Base-by-base conservation (phyloP, 1,139 yeast genomes). In the Candida glucosophila region DNA sequence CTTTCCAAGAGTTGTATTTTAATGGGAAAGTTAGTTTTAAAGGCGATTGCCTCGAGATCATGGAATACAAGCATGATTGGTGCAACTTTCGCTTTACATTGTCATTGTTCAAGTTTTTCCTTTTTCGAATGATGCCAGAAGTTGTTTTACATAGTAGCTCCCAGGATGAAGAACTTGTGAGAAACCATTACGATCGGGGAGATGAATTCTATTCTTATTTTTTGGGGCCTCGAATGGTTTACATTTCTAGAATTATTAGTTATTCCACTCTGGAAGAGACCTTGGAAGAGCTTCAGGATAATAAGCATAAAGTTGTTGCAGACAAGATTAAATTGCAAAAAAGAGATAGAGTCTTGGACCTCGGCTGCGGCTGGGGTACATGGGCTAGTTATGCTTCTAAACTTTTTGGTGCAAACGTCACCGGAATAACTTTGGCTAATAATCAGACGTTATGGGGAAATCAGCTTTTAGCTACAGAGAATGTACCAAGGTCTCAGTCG, bases 281-380 rank as follows among this genome's bases (percentile, higher is more conserved):
- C 27, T 69, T 85, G 41, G 96, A 85, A 58, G 72, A 83, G 58
- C 52, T 86, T 46, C 95, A 86, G 62, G 96, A 85, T 58, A 85
- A 85, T 67, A 85, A 86, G 62, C 67, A 85, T 52, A 78, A 80
- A 44, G 61, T 79, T 45, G 94, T 85, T 31, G 88, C 94, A 49
- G 94, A 82, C 55, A 85, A 86, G 63, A 77, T 83, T 39, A 82
- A 71, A 36, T 67, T 85, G 45, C 50, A 75, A 46, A 47, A 73
- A 42, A 92, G 82, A 39, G 95, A 85, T 38, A 61, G 61, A 29
- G 66, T 83, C 49, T 73, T 85, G 39, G 96, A 85, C 50, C 63
- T 85, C 36, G 95, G 95, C 33, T 85, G 95, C 59, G 95, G 96
- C 39, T 85, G 96, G 96, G 96, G 96, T 50, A 81, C 95, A 31